Percentiles rank a stretch among this genome's conserved stretches.
phyloP scores from a whole-genome alignment of 768 basidiomycete species.

The Suillus alpinus region DNA sequence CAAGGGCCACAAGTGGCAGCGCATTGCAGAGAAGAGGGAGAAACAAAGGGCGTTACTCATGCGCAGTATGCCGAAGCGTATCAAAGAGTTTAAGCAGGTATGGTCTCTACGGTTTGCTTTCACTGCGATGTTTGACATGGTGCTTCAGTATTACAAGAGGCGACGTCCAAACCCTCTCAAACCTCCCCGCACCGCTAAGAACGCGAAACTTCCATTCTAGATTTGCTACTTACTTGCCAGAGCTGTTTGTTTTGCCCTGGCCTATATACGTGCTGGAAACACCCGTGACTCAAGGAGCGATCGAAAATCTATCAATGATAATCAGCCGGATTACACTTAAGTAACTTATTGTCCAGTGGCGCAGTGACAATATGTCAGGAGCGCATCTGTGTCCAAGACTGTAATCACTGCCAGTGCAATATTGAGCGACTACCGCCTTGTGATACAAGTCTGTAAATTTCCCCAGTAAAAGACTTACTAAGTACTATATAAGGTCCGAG shows the following conservation, averaged over 20 bases:
- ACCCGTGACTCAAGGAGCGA: neutral
- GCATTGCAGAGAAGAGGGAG: conserved; percentile 45
- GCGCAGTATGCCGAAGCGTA: conserved; percentile 67
- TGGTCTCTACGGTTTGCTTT: conserved; percentile 23
- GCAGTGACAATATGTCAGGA: too few species aligned
- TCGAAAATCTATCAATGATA: neutral
- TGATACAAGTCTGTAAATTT: too few species aligned
- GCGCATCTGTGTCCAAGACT: too few species aligned
- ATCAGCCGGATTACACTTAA: neutral
- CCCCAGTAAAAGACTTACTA: too few species aligned
- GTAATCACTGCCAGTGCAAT: too few species aligned
- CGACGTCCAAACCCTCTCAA: conserved; percentile 59
- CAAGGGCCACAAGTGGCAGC: conserved; percentile 91
- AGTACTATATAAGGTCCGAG: too few species aligned
- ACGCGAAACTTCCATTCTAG: conserved; percentile 64
- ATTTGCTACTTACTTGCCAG: neutral
- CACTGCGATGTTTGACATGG: neutral
- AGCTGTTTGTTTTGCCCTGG: neutral
- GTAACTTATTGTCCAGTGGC: neutral
- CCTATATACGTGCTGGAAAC: too few species aligned
- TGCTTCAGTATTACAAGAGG: conserved; percentile 28
- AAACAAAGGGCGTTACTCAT: conserved; percentile 54
- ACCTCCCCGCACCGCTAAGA: conserved; percentile 41
- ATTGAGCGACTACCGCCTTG: too few species aligned
- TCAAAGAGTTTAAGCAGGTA: conserved; percentile 65